These are phyloP conservation scores for Platanthera guangdongensis DNA, from an alignment of 106 monocot genomes.

Conservation along the genomic window DNA sequence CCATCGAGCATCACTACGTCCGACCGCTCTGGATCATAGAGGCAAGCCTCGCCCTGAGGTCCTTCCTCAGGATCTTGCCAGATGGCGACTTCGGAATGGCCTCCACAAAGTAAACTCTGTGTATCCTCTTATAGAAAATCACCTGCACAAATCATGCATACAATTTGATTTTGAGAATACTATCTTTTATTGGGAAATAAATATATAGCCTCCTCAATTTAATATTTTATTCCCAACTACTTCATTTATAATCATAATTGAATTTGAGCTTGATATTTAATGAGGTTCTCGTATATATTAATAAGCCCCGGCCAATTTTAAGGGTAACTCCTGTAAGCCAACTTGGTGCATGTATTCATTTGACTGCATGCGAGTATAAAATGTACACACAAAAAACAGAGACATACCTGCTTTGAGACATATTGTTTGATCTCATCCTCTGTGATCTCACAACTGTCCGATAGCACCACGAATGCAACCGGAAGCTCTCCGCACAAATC, in stretches of 20 bases:
- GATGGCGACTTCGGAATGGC: constrained; percentile 41
- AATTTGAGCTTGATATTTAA: no score
- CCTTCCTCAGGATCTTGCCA: constrained; percentile 45
- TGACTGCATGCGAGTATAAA: no score
- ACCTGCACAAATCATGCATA: constrained; percentile 12
- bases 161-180: no score
- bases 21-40: not conserved
- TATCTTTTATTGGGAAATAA: no score
- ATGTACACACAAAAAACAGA: no score
- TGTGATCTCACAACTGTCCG: constrained; percentile 29
- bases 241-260: no score
- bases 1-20: not conserved
- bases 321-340: no score
- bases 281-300: no score
- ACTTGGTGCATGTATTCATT: no score
- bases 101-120: constrained; percentile 30
- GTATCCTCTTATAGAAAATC: constrained; percentile 43
- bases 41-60: constrained; percentile 29
- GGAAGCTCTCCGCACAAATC: constrained; percentile 57
- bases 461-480: constrained; percentile 48
- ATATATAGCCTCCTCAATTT: no score
- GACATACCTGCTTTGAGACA: constrained; percentile 42
- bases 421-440: constrained; percentile 61
- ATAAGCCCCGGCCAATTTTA: no score
- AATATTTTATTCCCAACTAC: no score